A percentile compares a stretch with the other conserved stretches of the same genome.
These are phyloP conservation scores for Verticillium nonalfalfae DNA, from an alignment of 2,329 filamentous ascomycete species.

Conservation along the genomic window DNA sequence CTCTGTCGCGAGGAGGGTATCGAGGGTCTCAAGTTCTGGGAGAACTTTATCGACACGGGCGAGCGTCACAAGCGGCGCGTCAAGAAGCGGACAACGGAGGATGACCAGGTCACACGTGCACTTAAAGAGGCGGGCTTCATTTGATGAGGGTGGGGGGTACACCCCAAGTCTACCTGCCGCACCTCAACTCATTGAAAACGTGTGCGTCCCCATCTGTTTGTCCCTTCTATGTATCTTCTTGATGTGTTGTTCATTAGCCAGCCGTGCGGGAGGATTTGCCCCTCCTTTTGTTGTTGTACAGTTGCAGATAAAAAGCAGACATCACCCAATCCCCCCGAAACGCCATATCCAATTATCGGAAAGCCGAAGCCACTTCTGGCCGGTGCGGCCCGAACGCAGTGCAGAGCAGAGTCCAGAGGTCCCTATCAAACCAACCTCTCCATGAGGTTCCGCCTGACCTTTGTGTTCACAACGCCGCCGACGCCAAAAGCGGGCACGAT, in stretches of 20 bases:
- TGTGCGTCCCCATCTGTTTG: neutral
- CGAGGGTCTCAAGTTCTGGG: conserved; percentile 90
- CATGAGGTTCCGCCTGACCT: conserved; percentile 65
- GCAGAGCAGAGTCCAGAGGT: neutral
- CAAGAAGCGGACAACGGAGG: conserved; percentile 20
- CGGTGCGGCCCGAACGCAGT: neutral
- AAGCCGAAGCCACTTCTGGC: no score
- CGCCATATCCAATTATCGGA: neutral
- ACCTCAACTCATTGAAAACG: neutral
- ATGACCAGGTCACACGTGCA: conserved; percentile 34
- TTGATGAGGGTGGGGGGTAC: neutral
- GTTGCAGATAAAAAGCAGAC: neutral
- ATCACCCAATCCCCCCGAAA: neutral
- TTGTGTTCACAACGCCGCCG: conserved; percentile 78
- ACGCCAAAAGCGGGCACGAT: conserved; percentile 88
- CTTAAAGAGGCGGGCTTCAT: conserved; percentile 25
- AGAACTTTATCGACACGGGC: conserved; percentile 59
- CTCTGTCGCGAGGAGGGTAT: conserved; percentile 88
- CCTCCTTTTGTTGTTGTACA: neutral
- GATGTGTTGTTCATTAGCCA: neutral
- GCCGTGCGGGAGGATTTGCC: neutral
- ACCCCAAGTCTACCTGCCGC: neutral
- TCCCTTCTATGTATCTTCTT: neutral
- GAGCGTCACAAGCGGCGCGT: conserved; percentile 21
- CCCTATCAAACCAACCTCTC: conserved; percentile 35